Conservation (phyloP, 129 eudicot genomes). For the Flaveria robusta region DNA sequence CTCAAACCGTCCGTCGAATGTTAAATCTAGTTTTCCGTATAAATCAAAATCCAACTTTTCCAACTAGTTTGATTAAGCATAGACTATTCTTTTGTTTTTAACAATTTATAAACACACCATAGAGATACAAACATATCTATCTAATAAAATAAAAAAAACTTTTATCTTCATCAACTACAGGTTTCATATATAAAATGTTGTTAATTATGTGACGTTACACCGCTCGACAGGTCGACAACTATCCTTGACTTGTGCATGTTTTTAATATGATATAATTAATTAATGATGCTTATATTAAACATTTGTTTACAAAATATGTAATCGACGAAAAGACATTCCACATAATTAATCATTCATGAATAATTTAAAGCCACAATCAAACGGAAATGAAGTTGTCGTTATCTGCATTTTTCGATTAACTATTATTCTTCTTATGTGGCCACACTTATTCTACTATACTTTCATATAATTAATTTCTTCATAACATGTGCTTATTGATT, state of each 20-base stretch:
- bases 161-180: background rate
- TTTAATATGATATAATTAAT: background rate
- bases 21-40: background rate
- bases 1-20: too few relatives aligned
- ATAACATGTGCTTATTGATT: background rate
- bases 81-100: background rate
- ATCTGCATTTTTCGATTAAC: background rate
- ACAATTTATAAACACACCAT: background rate
- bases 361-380: background rate
- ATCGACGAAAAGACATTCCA: background rate
- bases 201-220: background rate
- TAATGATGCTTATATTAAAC: background rate
- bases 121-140: background rate
- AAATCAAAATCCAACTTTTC: background rate
- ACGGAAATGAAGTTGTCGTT: constrained; percentile 2
- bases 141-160: background rate
- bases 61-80: background rate
- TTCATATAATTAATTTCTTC: background rate
- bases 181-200: background rate
- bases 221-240: background rate
- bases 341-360: constrained; percentile 1
- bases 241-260: background rate
- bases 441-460: background rate
- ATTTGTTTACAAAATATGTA: background rate
- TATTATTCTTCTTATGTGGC: background rate